Percentiles rank a stretch among this genome's conserved stretches.
Evolutionary conservation across 768 basidiomycete species (phyloP).

Genomic region (Mycena vitilis): DNA sequence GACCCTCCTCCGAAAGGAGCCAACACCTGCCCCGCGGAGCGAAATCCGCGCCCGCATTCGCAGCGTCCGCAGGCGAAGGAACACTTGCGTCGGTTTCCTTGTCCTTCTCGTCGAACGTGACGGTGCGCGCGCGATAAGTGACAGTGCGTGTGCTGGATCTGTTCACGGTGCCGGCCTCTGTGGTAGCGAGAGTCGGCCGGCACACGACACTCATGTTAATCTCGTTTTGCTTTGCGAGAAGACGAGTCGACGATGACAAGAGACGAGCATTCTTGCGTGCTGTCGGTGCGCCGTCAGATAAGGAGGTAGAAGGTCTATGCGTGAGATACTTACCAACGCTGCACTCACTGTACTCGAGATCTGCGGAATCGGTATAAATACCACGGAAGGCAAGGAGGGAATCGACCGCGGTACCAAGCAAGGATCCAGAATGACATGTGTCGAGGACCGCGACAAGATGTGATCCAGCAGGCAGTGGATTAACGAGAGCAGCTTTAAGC

Average conservation of each 20-base stretch:
- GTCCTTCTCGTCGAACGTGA: not conserved
- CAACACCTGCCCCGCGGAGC: conserved; percentile 6
- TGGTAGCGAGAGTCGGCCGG: not conserved
- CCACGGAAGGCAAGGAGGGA: not conserved
- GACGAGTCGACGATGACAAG: not conserved
- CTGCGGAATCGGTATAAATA: not conserved
- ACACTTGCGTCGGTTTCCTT: not conserved
- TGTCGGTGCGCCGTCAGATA: not conserved
- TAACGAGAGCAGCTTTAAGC: conserved; percentile 7
- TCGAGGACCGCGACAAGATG: conserved; percentile 24
- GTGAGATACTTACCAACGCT: conserved; percentile 14
- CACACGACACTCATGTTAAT: conserved; percentile 21
- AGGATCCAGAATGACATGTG: conserved; percentile 20
- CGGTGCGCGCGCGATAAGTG: conserved; percentile 16
- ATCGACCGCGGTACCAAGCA: conserved; percentile 4
- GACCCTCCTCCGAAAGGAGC: conserved; percentile 6
- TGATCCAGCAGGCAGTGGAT: conserved; percentile 1
- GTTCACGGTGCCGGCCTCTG: not conserved
- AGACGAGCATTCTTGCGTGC: not conserved
- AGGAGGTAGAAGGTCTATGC: not conserved
- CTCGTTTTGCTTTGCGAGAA: conserved; percentile 12
- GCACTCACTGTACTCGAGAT: conserved; percentile 15
- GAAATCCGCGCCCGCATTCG: not conserved
- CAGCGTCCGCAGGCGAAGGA: not conserved
- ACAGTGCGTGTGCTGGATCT: not conserved